Evolutionary conservation across 2,329 filamentous ascomycete genomes (phyloP).

Genomic region (Colletotrichum magnum): DNA sequence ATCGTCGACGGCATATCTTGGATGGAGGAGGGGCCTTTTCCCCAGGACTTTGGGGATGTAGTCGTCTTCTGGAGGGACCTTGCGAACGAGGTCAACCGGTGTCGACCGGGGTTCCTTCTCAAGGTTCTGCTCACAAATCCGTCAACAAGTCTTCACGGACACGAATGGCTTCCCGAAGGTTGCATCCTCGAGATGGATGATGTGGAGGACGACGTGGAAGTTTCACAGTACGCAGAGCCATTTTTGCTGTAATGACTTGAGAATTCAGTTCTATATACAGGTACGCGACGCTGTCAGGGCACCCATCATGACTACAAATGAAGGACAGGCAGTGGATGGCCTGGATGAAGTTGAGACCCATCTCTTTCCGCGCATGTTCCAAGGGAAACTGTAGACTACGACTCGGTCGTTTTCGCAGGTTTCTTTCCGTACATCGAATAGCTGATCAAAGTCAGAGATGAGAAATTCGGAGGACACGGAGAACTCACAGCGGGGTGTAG

Average conservation of each 20-base stretch:
- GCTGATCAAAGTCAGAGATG: background rate
- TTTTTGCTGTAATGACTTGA: background rate
- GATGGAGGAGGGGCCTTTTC: slow-evolving; percentile 1
- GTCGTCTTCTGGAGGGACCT: slow-evolving; percentile 3
- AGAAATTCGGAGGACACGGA: background rate
- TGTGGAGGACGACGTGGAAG: slow-evolving; percentile 5
- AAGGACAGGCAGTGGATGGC: no score
- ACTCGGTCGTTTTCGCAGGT: background rate
- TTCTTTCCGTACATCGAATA: slow-evolving; percentile 14
- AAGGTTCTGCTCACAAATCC: slow-evolving; percentile 18
- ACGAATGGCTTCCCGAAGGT: background rate
- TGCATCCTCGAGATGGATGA: slow-evolving; percentile 20
- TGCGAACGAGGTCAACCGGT: slow-evolving; percentile 11
- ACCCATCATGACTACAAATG: no score
- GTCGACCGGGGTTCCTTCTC: background rate
- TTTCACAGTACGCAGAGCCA: background rate
- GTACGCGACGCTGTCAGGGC: no score
- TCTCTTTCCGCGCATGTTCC: no score
- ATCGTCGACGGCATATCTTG: slow-evolving; percentile 13
- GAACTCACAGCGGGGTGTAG: slow-evolving; percentile 1
- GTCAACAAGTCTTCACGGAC: slow-evolving; percentile 5
- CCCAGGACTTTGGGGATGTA: background rate
- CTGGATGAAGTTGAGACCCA: no score
- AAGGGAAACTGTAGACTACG: no score
- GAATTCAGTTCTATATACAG: no score